Conservation (phyloP, 2,329 filamentous ascomycete genomes). For the Scedosporium aurantiacum region DNA sequence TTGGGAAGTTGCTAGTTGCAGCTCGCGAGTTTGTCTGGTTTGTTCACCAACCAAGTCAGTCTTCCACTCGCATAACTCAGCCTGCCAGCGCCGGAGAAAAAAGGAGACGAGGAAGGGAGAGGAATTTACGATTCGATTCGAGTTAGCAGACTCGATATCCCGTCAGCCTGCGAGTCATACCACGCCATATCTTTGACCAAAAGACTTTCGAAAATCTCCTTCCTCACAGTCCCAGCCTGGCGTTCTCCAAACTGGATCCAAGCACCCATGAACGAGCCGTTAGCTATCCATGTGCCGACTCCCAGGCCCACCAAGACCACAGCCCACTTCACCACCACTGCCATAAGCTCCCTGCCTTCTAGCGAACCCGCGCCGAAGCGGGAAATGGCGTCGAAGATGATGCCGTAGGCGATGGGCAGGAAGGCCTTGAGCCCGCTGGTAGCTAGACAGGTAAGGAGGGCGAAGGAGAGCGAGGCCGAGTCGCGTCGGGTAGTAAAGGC, state of each 20-base stretch:
- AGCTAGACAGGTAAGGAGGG: slow-evolving; percentile 42
- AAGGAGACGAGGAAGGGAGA: neutral
- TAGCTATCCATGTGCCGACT: slow-evolving; percentile 52
- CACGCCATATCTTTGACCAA: slow-evolving; percentile 66
- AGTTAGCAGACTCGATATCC: slow-evolving; percentile 59
- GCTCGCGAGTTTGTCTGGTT: slow-evolving; percentile 66
- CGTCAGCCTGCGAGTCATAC: slow-evolving; percentile 67
- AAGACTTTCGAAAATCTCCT: slow-evolving; percentile 54
- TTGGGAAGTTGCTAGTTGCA: slow-evolving; percentile 71
- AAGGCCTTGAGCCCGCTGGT: slow-evolving; percentile 53
- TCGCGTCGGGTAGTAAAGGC: slow-evolving; percentile 58
- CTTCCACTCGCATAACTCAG: slow-evolving; percentile 8
- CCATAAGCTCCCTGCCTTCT: slow-evolving; percentile 37
- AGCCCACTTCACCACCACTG: slow-evolving; percentile 47
- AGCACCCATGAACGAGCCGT: slow-evolving; percentile 52
- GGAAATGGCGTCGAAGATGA: slow-evolving; percentile 62
- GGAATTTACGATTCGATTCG: slow-evolving; percentile 58
- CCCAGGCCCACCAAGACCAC: slow-evolving; percentile 54
- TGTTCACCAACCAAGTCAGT: neutral
- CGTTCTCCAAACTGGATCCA: slow-evolving; percentile 76
- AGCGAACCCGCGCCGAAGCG: slow-evolving; percentile 48
- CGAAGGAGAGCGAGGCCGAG: slow-evolving; percentile 38
- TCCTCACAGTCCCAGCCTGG: slow-evolving; percentile 57
- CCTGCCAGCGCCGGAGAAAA: too few species aligned
- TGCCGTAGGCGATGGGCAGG: slow-evolving; percentile 61